phyloP scores from a whole-genome alignment of 176 grass and related monocot genomes.

The Triticum timopheevii region DNA sequence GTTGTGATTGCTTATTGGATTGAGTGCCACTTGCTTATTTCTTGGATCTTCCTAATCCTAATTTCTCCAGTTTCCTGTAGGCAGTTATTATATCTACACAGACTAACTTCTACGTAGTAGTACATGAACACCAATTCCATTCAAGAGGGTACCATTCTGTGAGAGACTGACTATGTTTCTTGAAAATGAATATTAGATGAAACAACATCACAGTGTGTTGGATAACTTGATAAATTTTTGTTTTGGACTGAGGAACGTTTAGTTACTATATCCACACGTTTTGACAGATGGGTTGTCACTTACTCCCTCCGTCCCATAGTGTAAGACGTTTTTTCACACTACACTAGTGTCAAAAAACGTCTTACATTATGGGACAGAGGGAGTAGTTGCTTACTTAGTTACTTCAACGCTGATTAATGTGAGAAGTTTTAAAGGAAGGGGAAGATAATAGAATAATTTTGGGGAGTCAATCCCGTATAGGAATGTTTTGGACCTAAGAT shows the following conservation, averaged over 20 bases:
- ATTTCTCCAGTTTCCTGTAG: neutral
- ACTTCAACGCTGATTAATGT: neutral
- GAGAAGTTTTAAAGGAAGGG: neutral
- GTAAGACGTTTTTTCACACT: too few species aligned
- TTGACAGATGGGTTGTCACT: neutral
- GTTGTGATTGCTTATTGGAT: conserved; percentile 7
- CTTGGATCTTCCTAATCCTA: neutral
- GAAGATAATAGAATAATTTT: neutral
- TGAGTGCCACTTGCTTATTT: neutral
- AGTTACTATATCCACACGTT: neutral
- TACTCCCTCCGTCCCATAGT: too few species aligned
- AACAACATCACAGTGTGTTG: neutral
- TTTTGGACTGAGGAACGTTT: neutral
- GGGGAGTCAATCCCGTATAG: neutral
- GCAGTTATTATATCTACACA: neutral
- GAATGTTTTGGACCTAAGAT: neutral
- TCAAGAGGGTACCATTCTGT: neutral
- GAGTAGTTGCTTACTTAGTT: neutral
- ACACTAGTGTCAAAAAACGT: too few species aligned
- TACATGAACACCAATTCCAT: neutral
- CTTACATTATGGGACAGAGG: too few species aligned
- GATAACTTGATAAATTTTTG: neutral
- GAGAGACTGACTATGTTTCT: neutral
- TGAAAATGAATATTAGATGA: conserved; percentile 6
- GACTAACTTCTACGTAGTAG: neutral